Evolutionary conservation across 148 eudicot genomes (phyloP).

Genomic region (Rhododendron molle): DNA sequence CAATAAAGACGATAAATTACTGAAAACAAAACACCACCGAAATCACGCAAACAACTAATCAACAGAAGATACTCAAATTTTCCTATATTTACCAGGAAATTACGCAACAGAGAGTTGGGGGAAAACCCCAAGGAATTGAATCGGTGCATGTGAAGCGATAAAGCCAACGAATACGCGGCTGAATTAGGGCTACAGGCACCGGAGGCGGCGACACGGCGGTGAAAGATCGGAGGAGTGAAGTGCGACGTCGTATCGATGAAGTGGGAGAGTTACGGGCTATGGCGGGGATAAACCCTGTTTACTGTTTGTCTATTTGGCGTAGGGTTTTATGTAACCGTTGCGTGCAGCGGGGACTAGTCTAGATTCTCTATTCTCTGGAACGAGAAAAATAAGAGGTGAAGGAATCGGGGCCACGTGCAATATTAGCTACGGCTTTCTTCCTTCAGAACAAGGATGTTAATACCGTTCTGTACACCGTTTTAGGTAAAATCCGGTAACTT

Average conservation of each 20-base stretch:
- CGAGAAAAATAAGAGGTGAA: too few species aligned
- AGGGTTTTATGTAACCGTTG: constrained; percentile 14
- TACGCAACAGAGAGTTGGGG: constrained; percentile 28
- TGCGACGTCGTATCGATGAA: neutral
- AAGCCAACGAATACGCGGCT: neutral
- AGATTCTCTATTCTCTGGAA: too few species aligned
- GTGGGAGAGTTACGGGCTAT: neutral
- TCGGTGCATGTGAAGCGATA: constrained; percentile 25
- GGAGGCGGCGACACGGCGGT: neutral
- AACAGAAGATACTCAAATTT: neutral
- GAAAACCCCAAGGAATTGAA: constrained; percentile 19
- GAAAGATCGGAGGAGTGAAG: neutral
- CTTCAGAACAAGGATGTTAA: too few species aligned
- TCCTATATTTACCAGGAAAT: constrained; percentile 11
- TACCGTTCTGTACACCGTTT: too few species aligned
- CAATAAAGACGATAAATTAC: constrained; percentile 7
- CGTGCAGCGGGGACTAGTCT: neutral
- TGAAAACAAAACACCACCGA: neutral
- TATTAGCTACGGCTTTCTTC: too few species aligned
- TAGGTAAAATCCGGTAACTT: too few species aligned
- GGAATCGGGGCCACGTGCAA: too few species aligned
- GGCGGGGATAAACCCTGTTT: neutral
- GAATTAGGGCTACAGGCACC: neutral
- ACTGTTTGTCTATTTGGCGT: neutral
- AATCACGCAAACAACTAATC: neutral